Evolutionary conservation across 805 yeast genomes (phyloP).

Genomic region (Cephaloascus fragrans): DNA sequence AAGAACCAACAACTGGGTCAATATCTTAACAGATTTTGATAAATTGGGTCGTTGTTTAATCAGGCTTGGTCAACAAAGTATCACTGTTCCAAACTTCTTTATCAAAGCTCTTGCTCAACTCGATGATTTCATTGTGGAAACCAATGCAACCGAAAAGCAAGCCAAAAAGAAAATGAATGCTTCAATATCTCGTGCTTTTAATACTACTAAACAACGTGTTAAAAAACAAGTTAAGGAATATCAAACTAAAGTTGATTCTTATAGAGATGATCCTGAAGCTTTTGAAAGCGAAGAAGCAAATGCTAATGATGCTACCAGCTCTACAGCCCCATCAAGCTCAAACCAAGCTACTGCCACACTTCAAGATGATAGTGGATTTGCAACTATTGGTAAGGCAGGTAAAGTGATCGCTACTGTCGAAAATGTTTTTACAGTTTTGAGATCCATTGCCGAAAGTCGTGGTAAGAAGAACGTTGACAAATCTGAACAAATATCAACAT

Average conservation of each 20-base stretch:
- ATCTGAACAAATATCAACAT: constrained; percentile 59
- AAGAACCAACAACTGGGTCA: constrained; percentile 70
- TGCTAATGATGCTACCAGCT: constrained; percentile 15
- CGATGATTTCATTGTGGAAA: constrained; percentile 55
- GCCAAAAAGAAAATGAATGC: constrained; percentile 70
- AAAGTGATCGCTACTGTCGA: constrained; percentile 19
- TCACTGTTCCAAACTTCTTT: constrained; percentile 62
- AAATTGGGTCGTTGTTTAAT: constrained; percentile 56
- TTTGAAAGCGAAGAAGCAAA: constrained; percentile 49
- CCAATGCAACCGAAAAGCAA: constrained; percentile 40
- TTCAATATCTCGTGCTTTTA: constrained; percentile 75
- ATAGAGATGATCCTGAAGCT: constrained; percentile 61
- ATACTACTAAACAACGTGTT: constrained; percentile 80
- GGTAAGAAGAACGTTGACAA: constrained; percentile 93
- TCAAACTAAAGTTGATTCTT: constrained; percentile 47
- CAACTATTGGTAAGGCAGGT: constrained; percentile 26
- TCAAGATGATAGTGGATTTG: constrained; percentile 17
- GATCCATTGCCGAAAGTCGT: constrained; percentile 74
- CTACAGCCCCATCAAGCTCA: constrained; percentile 17
- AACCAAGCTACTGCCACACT: constrained; percentile 21
- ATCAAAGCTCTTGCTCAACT: constrained; percentile 61
- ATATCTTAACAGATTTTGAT: constrained; percentile 70
- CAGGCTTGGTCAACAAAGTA: constrained; percentile 68
- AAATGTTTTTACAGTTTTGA: constrained; percentile 62
- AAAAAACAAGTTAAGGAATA: constrained; percentile 70